These are phyloP conservation scores for Musa beccarii DNA, from an alignment of 176 grass and related monocot species.

Conservation along the genomic window DNA sequence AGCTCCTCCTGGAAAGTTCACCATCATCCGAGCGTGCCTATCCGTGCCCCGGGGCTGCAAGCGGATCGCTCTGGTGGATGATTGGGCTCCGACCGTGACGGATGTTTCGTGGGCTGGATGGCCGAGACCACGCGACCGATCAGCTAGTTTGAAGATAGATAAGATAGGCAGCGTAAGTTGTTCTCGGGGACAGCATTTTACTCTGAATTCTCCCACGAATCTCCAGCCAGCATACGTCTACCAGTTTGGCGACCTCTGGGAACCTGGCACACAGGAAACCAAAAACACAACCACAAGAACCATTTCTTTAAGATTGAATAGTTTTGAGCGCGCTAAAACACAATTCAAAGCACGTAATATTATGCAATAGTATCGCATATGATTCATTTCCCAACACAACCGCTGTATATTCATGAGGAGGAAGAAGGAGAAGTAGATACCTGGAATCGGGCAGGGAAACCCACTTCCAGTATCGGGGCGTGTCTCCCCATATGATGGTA, in stretches of 20 bases:
- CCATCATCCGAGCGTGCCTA: background rate
- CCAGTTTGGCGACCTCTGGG: constrained; percentile 17
- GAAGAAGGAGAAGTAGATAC: constrained; percentile 2
- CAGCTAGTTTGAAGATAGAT: constrained; percentile 35
- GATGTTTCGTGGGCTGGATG: constrained; percentile 20
- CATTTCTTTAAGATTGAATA: no score
- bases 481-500: constrained; percentile 12
- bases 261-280: constrained; percentile 13
- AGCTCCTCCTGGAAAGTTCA: background rate
- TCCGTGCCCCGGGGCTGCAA: background rate
- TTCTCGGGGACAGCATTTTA: constrained; percentile 14
- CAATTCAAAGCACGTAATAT: no score
- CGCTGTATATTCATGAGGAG: background rate
- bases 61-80: background rate
- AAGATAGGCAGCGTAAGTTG: constrained; percentile 36
- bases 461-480: constrained; percentile 44
- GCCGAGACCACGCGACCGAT: constrained; percentile 13
- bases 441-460: constrained; percentile 37
- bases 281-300: no score
- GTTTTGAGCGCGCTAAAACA: no score
- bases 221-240: constrained; percentile 35
- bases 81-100: constrained; percentile 13
- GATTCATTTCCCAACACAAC: background rate
- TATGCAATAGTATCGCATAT: background rate
- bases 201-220: constrained; percentile 20